phyloP scores from a whole-genome alignment of 495 filamentous ascomycete genomes.

The Daldinia grandis region DNA sequence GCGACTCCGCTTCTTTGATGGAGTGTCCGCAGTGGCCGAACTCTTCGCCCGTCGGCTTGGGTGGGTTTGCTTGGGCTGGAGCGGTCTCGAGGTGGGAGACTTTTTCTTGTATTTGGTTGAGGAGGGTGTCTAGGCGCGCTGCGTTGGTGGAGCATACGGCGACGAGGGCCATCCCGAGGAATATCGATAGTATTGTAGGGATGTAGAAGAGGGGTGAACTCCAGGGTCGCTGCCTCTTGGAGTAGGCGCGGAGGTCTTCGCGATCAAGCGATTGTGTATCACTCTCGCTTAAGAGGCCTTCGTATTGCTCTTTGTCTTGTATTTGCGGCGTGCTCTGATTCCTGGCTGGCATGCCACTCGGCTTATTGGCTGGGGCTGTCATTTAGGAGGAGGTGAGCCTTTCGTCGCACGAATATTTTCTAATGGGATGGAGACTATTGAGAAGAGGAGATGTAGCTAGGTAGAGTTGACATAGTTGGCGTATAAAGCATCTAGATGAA shows the following conservation, averaged over 20 bases:
- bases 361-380: background rate
- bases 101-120: background rate
- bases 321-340: background rate
- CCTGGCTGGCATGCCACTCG: background rate
- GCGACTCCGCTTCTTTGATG: constrained; percentile 4
- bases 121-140: background rate
- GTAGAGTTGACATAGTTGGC: background rate
- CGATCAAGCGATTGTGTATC: constrained; percentile 1
- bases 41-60: constrained; percentile 2
- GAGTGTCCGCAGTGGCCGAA: constrained; percentile 23
- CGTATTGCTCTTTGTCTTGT: constrained; percentile 11
- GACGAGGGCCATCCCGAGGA: background rate
- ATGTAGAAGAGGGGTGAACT: background rate
- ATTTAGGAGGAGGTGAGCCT: background rate
- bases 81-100: background rate
- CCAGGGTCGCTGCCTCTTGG: background rate
- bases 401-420: background rate
- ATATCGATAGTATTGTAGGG: background rate
- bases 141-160: background rate
- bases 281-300: constrained; percentile 8
- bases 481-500: background rate
- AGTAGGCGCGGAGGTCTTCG: background rate
- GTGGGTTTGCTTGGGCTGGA: background rate
- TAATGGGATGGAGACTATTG: background rate
- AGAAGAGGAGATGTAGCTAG: background rate